These are phyloP conservation scores for Pilatotrama ljubarskyi DNA, from an alignment of 768 basidiomycete genomes.

Conservation along the genomic window DNA sequence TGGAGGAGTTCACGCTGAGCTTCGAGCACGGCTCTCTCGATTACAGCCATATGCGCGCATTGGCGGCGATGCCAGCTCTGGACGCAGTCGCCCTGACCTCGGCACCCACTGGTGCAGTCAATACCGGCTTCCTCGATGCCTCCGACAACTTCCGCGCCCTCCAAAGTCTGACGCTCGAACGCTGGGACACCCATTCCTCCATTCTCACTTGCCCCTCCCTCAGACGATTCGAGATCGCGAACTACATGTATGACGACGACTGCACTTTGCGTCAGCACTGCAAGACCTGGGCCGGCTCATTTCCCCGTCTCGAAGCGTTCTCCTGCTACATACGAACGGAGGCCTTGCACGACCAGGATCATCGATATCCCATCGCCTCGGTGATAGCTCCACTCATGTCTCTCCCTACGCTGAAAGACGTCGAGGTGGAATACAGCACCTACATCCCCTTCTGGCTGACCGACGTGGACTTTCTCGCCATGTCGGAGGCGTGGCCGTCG, in stretches of 20 bases:
- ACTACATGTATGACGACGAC: neutral
- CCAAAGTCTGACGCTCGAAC: neutral
- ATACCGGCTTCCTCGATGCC: neutral
- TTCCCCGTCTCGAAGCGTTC: neutral
- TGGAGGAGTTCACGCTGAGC: too few relatives aligned
- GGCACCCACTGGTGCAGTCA: neutral
- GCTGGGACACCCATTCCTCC: neutral
- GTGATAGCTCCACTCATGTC: neutral
- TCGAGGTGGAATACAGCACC: neutral
- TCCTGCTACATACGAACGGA: neutral
- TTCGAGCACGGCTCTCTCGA: neutral
- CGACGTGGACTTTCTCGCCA: neutral
- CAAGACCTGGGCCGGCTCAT: neutral
- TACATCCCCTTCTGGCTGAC: neutral
- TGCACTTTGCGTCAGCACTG: neutral
- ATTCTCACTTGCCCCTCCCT: neutral
- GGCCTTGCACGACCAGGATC: neutral
- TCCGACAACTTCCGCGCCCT: neutral
- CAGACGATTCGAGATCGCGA: neutral
- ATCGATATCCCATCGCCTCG: neutral
- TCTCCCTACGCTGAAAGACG: neutral
- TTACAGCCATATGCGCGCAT: neutral
- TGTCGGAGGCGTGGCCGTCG: neutral
- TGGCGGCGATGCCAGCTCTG: neutral
- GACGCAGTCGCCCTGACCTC: neutral